These are phyloP conservation scores for Cenchrus americanus DNA, from an alignment of 176 grass and related monocot genomes.

Conservation along the genomic window DNA sequence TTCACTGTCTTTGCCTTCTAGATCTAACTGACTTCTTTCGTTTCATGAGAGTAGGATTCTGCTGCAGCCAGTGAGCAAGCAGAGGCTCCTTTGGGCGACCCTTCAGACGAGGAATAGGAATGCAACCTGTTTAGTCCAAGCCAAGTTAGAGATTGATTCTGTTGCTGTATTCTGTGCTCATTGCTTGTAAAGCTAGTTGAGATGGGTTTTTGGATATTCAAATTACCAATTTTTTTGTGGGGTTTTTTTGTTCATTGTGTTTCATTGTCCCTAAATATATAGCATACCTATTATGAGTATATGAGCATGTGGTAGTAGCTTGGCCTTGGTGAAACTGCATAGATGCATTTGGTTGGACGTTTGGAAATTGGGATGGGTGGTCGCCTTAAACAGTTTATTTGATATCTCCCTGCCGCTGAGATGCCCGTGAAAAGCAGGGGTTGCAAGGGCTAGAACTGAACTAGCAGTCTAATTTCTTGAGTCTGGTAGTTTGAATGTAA, in stretches of 20 bases:
- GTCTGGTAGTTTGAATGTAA: too few relatives aligned
- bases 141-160: neutral
- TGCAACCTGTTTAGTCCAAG: neutral
- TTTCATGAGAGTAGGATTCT: constrained; percentile 48
- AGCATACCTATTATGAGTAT: too few relatives aligned
- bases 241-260: neutral
- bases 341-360: neutral
- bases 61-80: constrained; percentile 16
- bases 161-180: neutral
- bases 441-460: too few relatives aligned
- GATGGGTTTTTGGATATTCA: neutral
- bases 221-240: neutral
- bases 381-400: neutral
- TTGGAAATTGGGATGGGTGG: neutral
- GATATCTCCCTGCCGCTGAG: neutral
- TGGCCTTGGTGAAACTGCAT: too few relatives aligned
- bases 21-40: constrained; percentile 9
- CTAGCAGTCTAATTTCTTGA: too few relatives aligned
- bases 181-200: constrained; percentile 14
- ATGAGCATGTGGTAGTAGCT: too few relatives aligned
- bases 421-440: neutral
- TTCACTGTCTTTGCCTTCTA: neutral
- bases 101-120: constrained; percentile 68
- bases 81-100: constrained; percentile 42
- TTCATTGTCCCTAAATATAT: too few relatives aligned